A percentile compares a stretch with the other conserved stretches of the same genome.
Conservation (phyloP, 2,329 filamentous ascomycete genomes). For the Penicillium frequentans region DNA sequence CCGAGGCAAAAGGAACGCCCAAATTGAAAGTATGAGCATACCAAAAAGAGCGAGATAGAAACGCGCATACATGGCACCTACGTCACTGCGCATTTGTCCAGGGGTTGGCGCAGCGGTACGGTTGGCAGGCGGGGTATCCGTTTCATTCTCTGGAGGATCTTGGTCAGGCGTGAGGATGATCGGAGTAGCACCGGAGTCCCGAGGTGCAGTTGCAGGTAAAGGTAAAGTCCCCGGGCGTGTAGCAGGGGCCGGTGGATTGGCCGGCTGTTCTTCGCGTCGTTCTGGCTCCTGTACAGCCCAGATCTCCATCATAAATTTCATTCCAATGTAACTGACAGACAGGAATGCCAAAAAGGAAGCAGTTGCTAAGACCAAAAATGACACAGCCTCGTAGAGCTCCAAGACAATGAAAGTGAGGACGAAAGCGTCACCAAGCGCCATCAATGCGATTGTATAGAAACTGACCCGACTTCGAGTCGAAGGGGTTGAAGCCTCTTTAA, state of each 20-base stretch:
- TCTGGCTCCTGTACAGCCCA: conserved; percentile 60
- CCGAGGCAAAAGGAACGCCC: conserved; percentile 58
- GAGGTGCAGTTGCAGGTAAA: conserved; percentile 51
- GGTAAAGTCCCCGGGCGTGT: conserved; percentile 45
- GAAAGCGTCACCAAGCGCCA: conserved; percentile 63
- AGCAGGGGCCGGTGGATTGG: conserved; percentile 25
- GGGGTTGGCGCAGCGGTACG: conserved; percentile 35
- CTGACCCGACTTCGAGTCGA: conserved; percentile 65
- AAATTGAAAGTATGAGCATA: conserved; percentile 59
- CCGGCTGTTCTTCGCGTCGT: conserved; percentile 35
- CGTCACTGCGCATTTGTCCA: conserved; percentile 45
- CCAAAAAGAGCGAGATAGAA: conserved; percentile 62
- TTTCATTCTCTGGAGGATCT: conserved; percentile 46
- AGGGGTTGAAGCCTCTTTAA: conserved; percentile 64
- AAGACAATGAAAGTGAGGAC: conserved; percentile 57
- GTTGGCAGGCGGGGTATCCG: conserved; percentile 32
- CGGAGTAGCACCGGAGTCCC: conserved; percentile 53
- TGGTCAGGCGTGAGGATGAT: conserved; percentile 62
- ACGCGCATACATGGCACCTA: conserved; percentile 60
- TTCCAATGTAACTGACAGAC: conserved; percentile 62
- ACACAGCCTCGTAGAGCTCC: conserved; percentile 55
- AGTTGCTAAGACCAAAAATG: conserved; percentile 57
- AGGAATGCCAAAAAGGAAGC: conserved; percentile 61
- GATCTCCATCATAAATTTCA: conserved; percentile 67
- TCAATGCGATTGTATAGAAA: conserved; percentile 63